These are phyloP conservation scores for Echinochloa phyllopogon DNA, from an alignment of 176 grass and related monocot species.

Conservation along the genomic window DNA sequence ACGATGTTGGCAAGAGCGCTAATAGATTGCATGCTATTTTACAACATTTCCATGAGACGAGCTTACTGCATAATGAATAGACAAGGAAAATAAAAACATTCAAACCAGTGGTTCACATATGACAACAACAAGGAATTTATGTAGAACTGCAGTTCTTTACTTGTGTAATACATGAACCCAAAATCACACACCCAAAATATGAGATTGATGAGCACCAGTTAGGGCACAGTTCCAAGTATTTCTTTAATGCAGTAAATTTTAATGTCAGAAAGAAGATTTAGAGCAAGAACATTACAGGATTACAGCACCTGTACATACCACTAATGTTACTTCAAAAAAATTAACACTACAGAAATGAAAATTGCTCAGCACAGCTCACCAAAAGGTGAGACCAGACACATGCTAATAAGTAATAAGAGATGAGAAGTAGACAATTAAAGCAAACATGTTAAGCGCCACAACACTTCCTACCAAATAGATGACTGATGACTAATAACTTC, in stretches of 20 bases:
- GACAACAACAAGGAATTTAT: not conserved
- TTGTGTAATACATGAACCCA: not conserved
- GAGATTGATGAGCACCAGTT: not conserved
- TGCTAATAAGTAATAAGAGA: not conserved
- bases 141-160: not conserved
- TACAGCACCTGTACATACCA: not conserved
- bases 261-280: not conserved
- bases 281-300: not conserved
- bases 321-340: not conserved
- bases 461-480: slow-evolving; percentile 7
- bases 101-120: not conserved
- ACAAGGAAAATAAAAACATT: not conserved
- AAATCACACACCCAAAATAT: not conserved
- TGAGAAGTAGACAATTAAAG: slow-evolving; percentile 1
- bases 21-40: not conserved
- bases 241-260: not conserved
- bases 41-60: not conserved
- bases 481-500: not conserved
- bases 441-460: not conserved
- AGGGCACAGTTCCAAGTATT: not conserved
- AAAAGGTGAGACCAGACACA: not conserved
- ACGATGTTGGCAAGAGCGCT: not conserved
- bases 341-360: not conserved
- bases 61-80: not conserved
- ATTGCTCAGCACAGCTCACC: not conserved